Conservation (phyloP, 2,329 filamentous ascomycete species). For the Amauroascus niger region DNA sequence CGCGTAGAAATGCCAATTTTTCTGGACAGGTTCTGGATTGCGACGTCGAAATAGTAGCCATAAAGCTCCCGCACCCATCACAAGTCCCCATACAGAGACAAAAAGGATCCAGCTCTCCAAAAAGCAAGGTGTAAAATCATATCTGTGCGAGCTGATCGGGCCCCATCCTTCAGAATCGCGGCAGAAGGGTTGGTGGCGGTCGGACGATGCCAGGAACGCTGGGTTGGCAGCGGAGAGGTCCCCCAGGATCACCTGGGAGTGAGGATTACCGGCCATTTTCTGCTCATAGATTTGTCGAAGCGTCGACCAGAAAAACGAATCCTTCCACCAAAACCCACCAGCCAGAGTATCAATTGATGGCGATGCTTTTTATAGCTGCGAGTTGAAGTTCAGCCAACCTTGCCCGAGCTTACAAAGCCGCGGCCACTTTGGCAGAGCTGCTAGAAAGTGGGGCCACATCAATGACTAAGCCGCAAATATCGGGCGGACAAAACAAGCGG, state of each 20-base stretch:
- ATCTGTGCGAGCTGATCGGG: conserved; percentile 73
- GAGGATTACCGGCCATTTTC: conserved; percentile 22
- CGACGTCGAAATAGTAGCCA: conserved; percentile 69
- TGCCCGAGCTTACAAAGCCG: conserved; percentile 11
- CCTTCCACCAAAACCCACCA: not conserved
- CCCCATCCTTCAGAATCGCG: conserved; percentile 92
- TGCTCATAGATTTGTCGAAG: conserved; percentile 11
- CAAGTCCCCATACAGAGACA: conserved; percentile 67
- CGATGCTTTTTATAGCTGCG: too few species aligned
- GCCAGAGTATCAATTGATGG: not conserved
- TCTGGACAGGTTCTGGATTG: conserved; percentile 56
- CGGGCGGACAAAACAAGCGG: not conserved
- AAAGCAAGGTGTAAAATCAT: conserved; percentile 96
- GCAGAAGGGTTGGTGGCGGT: conserved; percentile 60
- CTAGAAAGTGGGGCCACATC: not conserved
- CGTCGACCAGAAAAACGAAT: conserved; percentile 13
- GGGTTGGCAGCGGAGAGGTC: conserved; percentile 15
- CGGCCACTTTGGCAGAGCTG: too few species aligned
- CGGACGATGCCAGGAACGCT: conserved; percentile 19
- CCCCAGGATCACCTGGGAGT: conserved; percentile 20
- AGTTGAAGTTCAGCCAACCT: too few species aligned
- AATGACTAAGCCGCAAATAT: not conserved
- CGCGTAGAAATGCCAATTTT: conserved; percentile 85
- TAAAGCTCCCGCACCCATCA: conserved; percentile 66
- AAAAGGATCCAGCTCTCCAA: conserved; percentile 78